These are phyloP conservation scores for Penicillium griseofulvum DNA, from an alignment of 2,329 filamentous ascomycete genomes.

Conservation along the genomic window DNA sequence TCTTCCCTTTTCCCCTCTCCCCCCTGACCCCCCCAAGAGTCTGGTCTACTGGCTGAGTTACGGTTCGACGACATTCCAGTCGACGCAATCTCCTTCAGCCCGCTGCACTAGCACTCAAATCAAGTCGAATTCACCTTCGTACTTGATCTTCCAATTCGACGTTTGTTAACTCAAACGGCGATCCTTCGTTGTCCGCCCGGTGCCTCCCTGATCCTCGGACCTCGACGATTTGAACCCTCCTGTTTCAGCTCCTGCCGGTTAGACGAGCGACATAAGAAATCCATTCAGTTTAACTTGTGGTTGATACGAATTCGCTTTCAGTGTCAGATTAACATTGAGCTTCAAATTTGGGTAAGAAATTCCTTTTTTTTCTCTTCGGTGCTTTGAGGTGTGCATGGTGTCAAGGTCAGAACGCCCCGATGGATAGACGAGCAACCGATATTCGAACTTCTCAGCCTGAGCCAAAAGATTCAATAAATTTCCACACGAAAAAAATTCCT, in stretches of 20 bases:
- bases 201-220: slow-evolving; percentile 31
- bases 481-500: not conserved
- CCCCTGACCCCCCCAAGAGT: slow-evolving; percentile 30
- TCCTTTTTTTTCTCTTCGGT: not conserved
- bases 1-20: slow-evolving; percentile 21
- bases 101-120: slow-evolving; percentile 36
- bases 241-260: slow-evolving; percentile 41
- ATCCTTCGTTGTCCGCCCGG: slow-evolving; percentile 29
- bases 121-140: slow-evolving; percentile 40
- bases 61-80: slow-evolving; percentile 27
- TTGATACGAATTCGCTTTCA: slow-evolving; percentile 13
- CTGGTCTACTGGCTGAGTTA: slow-evolving; percentile 34
- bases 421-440: not conserved
- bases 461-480: not conserved
- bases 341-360: slow-evolving; percentile 16
- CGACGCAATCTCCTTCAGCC: slow-evolving; percentile 25
- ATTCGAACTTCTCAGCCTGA: not conserved
- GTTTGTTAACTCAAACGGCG: slow-evolving; percentile 44
- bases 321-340: slow-evolving; percentile 18
- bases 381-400: slow-evolving; percentile 10
- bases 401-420: slow-evolving; percentile 6
- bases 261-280: slow-evolving; percentile 36
- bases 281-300: not conserved
- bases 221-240: slow-evolving; percentile 32
- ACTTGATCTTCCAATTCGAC: slow-evolving; percentile 38